Base-by-base conservation (phyloP, 1,139 yeast genomes). In the Protomyces lactucae-debilis region DNA sequence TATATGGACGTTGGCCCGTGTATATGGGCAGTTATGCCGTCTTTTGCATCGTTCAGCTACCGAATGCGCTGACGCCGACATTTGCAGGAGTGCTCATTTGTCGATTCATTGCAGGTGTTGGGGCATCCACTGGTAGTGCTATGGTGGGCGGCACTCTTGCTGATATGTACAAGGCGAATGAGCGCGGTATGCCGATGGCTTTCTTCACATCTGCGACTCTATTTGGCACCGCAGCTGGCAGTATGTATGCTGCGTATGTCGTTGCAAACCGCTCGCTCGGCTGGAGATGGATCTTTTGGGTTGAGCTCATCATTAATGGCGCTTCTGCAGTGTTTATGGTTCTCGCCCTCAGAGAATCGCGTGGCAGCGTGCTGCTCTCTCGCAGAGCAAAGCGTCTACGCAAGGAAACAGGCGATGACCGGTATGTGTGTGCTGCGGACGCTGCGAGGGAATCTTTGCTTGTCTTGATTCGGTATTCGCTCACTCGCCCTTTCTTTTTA, bases 91-190 rank as follows among this genome's bases (percentile, higher is more conserved):
- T 86, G 71, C 78, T 85, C 68, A 80, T 85, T 3, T 81, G 83
- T 65, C 77, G 90, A 46, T 81, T 85, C 57, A 40, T 64, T 48
- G 82, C 91, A 46, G 97, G 97, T 2, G 79, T 86, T 39, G 80
- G 87, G 65, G 88, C 95, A 0, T 84, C 93, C 3, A 97, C 97
- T 5, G 90, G 95, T 0, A 79, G 91, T 72, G 85, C 96, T 3
- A 85, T 89, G 70, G 96, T 93, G 10, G 95, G 93, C 67, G 97
- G 96, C 67, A 85, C 96, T 3, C 82, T 90, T 67, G 81, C 87
- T 65, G 97, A 91, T 75, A 76, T 78, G 82, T 63, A 88, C 85
- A 76, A 85, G 86, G 76, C 76, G 83, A 70, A 87, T 85, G 78
- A 81, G 55, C 76, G 89, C 57, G 83, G 82, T 61, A 71, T 77